Conservation (phyloP, 768 basidiomycete species). For the Podaxis sp. region DNA sequence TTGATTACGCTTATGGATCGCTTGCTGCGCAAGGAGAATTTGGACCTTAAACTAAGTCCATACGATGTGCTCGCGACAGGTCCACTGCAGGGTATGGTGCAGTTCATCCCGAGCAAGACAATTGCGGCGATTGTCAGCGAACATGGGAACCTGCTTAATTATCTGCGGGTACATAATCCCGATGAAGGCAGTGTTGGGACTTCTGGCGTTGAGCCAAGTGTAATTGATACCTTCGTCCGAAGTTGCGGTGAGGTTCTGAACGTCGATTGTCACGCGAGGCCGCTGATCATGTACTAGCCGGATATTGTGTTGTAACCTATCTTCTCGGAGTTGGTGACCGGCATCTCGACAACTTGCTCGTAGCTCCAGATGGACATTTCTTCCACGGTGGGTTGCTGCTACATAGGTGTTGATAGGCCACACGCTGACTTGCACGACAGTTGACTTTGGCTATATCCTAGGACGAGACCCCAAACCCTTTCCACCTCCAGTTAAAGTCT, state of each 20-base stretch:
- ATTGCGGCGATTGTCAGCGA: conserved; percentile 95
- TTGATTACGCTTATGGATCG: conserved; percentile 99
- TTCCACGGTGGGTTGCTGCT: conserved; percentile 72
- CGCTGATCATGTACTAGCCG: conserved; percentile 52
- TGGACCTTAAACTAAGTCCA: conserved; percentile 88
- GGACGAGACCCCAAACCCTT: conserved; percentile 98
- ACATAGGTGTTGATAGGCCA: neutral
- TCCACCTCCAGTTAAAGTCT: conserved; percentile 97
- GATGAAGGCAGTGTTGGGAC: conserved; percentile 95
- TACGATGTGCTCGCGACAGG: conserved; percentile 95
- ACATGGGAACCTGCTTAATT: conserved; percentile 83
- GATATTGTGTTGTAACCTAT: conserved; percentile 97
- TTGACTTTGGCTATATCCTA: conserved; percentile 98
- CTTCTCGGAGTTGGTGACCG: conserved; percentile 95
- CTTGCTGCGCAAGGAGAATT: conserved; percentile 87
- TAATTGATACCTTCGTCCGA: conserved; percentile 94
- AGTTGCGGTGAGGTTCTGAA: conserved; percentile 75
- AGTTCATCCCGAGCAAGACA: conserved; percentile 95
- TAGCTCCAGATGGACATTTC: conserved; percentile 95
- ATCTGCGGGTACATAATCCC: conserved; percentile 80
- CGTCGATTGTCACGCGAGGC: neutral
- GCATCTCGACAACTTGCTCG: conserved; percentile 91
- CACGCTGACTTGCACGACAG: conserved; percentile 35
- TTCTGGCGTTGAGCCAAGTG: conserved; percentile 89
- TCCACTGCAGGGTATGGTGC: conserved; percentile 89